phyloP scores from a whole-genome alignment of 78 protist species.

The Dictyostelium brefeldianum region DNA sequence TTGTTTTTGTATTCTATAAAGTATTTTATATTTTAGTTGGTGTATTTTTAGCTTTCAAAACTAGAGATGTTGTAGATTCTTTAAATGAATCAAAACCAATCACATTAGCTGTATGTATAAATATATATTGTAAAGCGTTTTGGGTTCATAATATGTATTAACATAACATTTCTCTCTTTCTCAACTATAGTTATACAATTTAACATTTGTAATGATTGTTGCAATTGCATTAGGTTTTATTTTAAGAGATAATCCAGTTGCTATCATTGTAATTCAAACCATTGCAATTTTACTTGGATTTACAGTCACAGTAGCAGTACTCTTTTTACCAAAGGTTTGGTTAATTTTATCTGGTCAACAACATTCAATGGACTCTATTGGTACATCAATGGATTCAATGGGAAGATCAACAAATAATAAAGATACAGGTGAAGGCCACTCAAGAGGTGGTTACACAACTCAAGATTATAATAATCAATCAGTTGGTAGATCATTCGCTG shows the following conservation, averaged over 20 bases:
- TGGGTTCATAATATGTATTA: too few species aligned
- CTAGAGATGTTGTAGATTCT: conserved; percentile 70
- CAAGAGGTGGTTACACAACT: conserved; percentile 8
- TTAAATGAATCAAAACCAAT: conserved; percentile 73
- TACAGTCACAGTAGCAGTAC: conserved; percentile 53
- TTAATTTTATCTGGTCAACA: conserved; percentile 69
- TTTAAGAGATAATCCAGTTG: conserved; percentile 73
- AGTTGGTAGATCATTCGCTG: conserved; percentile 14
- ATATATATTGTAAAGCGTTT: not conserved
- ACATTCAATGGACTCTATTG: conserved; percentile 38
- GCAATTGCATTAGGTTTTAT: conserved; percentile 72
- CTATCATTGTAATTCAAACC: conserved; percentile 52
- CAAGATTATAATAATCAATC: not conserved
- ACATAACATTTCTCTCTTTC: too few species aligned
- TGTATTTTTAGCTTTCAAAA: conserved; percentile 72
- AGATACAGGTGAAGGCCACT: not conserved
- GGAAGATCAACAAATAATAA: not conserved
- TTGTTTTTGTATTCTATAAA: conserved; percentile 57
- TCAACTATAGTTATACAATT: conserved; percentile 34
- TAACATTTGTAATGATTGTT: conserved; percentile 52
- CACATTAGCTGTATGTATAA: conserved; percentile 34
- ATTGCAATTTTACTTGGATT: conserved; percentile 52
- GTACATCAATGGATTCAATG: conserved; percentile 32
- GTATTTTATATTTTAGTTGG: conserved; percentile 53
- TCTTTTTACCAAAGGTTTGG: conserved; percentile 77